These are phyloP conservation scores for Vigna radiata DNA, from an alignment of 306 rosid species.

Conservation along the genomic window DNA sequence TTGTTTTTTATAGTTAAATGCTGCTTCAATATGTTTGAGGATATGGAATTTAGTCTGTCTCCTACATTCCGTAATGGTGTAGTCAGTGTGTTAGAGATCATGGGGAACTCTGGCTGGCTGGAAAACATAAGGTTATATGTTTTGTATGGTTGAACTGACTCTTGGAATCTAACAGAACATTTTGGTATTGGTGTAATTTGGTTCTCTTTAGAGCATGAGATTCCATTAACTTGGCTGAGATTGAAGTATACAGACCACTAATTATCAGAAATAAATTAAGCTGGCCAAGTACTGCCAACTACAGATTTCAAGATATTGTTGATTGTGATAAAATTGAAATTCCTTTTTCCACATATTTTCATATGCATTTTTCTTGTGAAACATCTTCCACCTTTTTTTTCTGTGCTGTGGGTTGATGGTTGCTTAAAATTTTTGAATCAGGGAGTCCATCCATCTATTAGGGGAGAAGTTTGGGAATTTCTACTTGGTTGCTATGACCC, in stretches of 20 bases:
- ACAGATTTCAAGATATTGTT: constrained; percentile 1
- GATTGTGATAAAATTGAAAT: background rate
- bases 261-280: background rate
- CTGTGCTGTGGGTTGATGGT: background rate
- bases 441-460: constrained; percentile 97
- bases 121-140: constrained; percentile 33
- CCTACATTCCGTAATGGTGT: constrained; percentile 15
- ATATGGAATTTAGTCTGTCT: constrained; percentile 30
- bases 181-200: background rate
- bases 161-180: constrained; percentile 9
- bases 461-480: constrained; percentile 99
- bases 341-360: background rate
- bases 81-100: constrained; percentile 16
- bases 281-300: background rate
- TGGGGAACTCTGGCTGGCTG: constrained; percentile 21
- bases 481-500: constrained; percentile 95
- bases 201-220: background rate
- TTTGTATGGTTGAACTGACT: constrained; percentile 25
- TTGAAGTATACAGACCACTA: background rate
- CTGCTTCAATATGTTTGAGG: constrained; percentile 37
- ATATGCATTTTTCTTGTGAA: background rate
- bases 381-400: background rate
- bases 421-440: constrained; percentile 48
- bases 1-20: constrained; percentile 46
- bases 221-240: constrained; percentile 19